phyloP scores from a whole-genome alignment of 1,284 basidiomycete genomes.

The Irpex sp. region DNA sequence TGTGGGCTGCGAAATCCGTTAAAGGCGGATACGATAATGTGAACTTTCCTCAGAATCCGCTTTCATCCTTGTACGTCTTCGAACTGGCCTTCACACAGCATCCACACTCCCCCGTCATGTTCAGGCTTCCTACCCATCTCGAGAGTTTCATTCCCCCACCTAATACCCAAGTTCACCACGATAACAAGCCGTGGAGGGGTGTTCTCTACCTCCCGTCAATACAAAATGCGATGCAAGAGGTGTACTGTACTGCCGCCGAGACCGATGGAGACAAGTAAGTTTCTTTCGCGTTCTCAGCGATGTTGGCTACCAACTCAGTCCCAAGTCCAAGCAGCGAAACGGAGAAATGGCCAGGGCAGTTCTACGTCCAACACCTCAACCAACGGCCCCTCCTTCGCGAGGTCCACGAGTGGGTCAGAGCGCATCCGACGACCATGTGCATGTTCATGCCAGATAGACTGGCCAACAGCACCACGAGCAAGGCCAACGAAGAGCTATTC shows the following conservation, averaged over 20 bases:
- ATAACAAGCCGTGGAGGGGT: constrained; percentile 49
- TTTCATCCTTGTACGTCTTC: constrained; percentile 7
- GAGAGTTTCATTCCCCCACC: constrained; percentile 54
- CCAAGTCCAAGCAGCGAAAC: constrained; percentile 29
- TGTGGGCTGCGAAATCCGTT: constrained; percentile 15
- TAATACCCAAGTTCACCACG: constrained; percentile 36
- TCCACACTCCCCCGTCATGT: constrained; percentile 26
- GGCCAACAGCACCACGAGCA: constrained; percentile 41
- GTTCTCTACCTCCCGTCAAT: constrained; percentile 32
- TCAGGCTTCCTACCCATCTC: constrained; percentile 57
- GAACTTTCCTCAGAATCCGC: constrained; percentile 12
- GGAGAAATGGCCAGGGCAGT: constrained; percentile 46
- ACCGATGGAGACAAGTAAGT: constrained; percentile 65
- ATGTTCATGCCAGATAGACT: constrained; percentile 62
- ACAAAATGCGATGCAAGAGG: constrained; percentile 36
- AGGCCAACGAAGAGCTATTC: constrained; percentile 50
- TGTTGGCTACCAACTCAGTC: constrained; percentile 10
- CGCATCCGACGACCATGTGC: constrained; percentile 44
- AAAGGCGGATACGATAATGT: constrained; percentile 15
- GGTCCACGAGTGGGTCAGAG: constrained; percentile 46
- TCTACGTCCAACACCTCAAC: constrained; percentile 42
- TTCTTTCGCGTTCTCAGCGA: not conserved
- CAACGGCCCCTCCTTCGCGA: constrained; percentile 42
- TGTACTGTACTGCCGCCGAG: constrained; percentile 59
- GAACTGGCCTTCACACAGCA: not conserved